Base-by-base conservation (phyloP, 139 green algal species). In the Chlamydomonas sphaeroides region DNA sequence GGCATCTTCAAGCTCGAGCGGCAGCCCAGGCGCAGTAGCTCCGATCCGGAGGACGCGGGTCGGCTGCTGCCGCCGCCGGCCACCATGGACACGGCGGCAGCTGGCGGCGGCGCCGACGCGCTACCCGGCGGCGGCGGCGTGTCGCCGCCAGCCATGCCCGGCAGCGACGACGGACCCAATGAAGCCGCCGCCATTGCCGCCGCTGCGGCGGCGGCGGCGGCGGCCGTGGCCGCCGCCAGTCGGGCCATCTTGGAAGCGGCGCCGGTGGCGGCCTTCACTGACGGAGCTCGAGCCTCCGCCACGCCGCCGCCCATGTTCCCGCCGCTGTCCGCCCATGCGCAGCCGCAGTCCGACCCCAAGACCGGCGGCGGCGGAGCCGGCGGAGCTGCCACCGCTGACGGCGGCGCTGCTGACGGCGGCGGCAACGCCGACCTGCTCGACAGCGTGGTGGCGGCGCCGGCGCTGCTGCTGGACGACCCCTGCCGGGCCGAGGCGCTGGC, bases 391-490 rank as follows among this genome's bases (percentile, higher is more conserved):
- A 18, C 49, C 49, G 5, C 8, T 35, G 56, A 26, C 56, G 32
- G 20, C n/a, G 61, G n/a, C 61, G 61, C 14, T n/a, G 7, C 3
- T 28, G 59, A 7, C 59, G 20, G 28, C n/a, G 7, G 32, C 17
- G 32, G n/a, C n/a, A 11, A 6, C n/a, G 61, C n/a, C 15, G 61
- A 11, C 32, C 1, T 5, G n/a, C n/a, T 3, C 21, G 61, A 23
- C n/a, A 23, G n/a, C 61, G n/a, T 21, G 32, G 61, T 79, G 41
- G 33, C 59, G 32, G 42, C 68, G 4, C 57, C 67, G 45, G 49
- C 23, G 18, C 26, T 83, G 65, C 65, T 86, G n/a, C 72, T 86
- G 51, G 45, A 69, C n/a, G 81, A 82, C 39, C 81, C 81, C 2
- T 36, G 15, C 32, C 49, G 45, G 17, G 81, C 81, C 25, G 69